A percentile compares a stretch with the other conserved stretches of the same genome.
Conservation (phyloP, 2,329 filamentous ascomycete genomes). For the Nemania diffusa region DNA sequence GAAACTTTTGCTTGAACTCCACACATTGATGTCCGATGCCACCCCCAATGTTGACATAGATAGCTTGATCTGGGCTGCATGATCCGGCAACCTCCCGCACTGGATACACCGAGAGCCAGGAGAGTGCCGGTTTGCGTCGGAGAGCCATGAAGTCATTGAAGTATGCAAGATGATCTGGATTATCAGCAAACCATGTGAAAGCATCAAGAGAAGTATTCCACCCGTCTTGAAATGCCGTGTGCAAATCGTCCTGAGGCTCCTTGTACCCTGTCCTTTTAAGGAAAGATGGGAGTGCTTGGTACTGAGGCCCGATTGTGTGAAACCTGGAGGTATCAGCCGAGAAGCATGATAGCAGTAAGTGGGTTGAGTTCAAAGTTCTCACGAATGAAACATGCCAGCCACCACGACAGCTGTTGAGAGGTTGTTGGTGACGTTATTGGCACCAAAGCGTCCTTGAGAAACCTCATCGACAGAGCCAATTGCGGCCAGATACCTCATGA, state of each 20-base stretch:
- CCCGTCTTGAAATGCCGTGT: conserved; percentile 39
- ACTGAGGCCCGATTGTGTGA: conserved; percentile 18
- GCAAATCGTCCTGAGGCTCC: conserved; percentile 31
- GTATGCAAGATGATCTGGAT: conserved; percentile 31
- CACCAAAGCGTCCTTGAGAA: neutral
- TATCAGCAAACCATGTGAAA: conserved; percentile 31
- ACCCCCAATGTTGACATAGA: conserved; percentile 39
- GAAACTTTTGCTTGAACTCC: conserved; percentile 33
- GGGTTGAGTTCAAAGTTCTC: neutral
- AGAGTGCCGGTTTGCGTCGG: conserved; percentile 29
- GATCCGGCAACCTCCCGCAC: neutral
- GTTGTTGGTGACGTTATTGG: neutral
- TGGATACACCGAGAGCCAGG: conserved; percentile 42
- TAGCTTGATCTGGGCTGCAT: neutral
- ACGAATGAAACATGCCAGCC: neutral
- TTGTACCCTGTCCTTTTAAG: conserved; percentile 26
- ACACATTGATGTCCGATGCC: conserved; percentile 38
- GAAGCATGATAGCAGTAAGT: too few species aligned
- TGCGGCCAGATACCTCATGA: neutral
- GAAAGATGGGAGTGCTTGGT: conserved; percentile 30
- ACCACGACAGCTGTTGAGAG: neutral
- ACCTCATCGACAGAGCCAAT: neutral
- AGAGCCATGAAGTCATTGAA: conserved; percentile 43
- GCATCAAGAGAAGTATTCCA: conserved; percentile 26
- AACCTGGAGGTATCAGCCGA: conserved; percentile 17